Evolutionary conservation across 805 yeast genomes (phyloP), one percentile per base, ranked within the genome.

Genomic region (Barnettozyma wickerhamii): DNA sequence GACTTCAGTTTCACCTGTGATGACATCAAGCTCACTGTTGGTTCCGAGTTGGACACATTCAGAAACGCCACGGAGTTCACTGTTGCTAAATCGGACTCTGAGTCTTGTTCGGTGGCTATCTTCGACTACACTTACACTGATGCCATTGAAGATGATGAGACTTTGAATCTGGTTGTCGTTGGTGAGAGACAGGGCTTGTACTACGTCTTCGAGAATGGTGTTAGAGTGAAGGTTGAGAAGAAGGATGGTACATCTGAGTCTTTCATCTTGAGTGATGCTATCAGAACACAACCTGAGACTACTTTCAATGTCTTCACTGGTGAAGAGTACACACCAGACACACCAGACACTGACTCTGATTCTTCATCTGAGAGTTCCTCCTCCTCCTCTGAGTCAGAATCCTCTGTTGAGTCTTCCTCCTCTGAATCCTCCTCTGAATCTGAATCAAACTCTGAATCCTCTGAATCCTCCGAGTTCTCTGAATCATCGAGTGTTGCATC

Each of bases 1-100:
- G 28, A 34, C 17, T 42, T 20, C 30, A 34, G 36, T 23, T 42
- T 28, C 23, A 6, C 24, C 17, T 38, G 42, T 31, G 32, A 26
- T 24, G 26, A 19, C 9, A n/a, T 29, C 12, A 17, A 19, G 6
- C 19, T 12, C 6, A 14, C 28, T 10, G 35, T 42, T 26, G 45
- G 45, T 27, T 27, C 37, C 15, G 21, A 33, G 4, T 14, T 38
- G 3, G 45, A 42, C 23, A 10, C 9, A 6, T 38, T 38, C 23
- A 38, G 31, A 10, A 42, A 38, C 19, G 33, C 42, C 15, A 42
- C 43, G 12, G 23, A n/a, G 4, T 13, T 30, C 4, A 19, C 27
- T 21, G 40, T 36, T 27, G 27, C 30, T 36, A 18, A 26, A 13
- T 19, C 20, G 13, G 18, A 24, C 3, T 13, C 23, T 5, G 24